Evolutionary conservation across 2,329 filamentous ascomycete genomes (phyloP).

Genomic region (Mollisia scopiformis): DNA sequence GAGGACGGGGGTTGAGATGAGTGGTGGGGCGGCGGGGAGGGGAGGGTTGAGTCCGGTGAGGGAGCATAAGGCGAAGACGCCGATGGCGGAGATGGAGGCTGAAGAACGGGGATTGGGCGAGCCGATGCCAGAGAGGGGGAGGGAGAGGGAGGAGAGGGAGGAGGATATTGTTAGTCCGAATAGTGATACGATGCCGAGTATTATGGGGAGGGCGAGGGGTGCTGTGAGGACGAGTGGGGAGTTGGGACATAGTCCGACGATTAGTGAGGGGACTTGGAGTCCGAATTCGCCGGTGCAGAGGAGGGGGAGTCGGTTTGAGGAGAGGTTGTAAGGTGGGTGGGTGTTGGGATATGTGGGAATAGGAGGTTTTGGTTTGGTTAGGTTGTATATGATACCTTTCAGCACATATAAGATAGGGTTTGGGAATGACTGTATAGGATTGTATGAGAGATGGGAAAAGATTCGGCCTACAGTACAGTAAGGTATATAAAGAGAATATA

Average conservation of each 20-base stretch:
- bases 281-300: conserved; percentile 18
- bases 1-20: not conserved
- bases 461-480: too few relatives aligned
- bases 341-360: not conserved
- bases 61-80: conserved; percentile 11
- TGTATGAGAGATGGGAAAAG: too few relatives aligned
- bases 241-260: conserved; percentile 8
- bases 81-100: conserved; percentile 17
- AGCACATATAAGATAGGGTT: not conserved
- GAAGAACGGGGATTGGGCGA: conserved; percentile 17
- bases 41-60: conserved; percentile 4
- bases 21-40: not conserved
- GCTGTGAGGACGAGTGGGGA: conserved; percentile 1
- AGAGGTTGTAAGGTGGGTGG: conserved; percentile 6
- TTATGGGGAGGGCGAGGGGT: conserved; percentile 12
- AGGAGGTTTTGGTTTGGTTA: not conserved
- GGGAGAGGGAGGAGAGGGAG: not conserved
- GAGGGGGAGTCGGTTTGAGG: conserved; percentile 26
- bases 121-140: not conserved
- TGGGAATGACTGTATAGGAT: too few relatives aligned
- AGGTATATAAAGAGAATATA: too few relatives aligned
- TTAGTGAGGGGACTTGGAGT: conserved; percentile 19
- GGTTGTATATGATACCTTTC: not conserved
- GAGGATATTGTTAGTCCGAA: conserved; percentile 21
- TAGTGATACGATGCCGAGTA: conserved; percentile 34